A percentile compares a stretch with the other conserved stretches of the same genome.
phyloP scores from a whole-genome alignment of 2,329 filamentous ascomycete species.

The Exophiala sp. region DNA sequence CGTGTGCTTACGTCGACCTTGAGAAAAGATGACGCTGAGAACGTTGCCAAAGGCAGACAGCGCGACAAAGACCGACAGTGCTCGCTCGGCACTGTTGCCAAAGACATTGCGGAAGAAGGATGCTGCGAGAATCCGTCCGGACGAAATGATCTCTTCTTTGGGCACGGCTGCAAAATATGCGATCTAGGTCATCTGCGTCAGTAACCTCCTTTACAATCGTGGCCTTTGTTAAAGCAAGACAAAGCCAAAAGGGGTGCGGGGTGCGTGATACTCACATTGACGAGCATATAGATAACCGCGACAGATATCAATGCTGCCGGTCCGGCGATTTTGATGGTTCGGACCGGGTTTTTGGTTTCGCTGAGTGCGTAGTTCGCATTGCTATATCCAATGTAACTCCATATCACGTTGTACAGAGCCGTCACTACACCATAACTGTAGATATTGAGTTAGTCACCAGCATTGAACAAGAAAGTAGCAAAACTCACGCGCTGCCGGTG shows the following conservation, averaged over 20 bases:
- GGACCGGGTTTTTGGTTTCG: not conserved
- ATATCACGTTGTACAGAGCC: not conserved
- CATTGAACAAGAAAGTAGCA: constrained; percentile 29
- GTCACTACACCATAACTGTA: constrained; percentile 36
- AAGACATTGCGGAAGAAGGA: constrained; percentile 55
- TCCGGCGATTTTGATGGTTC: not conserved
- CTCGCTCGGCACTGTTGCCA: constrained; percentile 39
- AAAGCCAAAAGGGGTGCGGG: no score
- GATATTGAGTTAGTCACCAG: constrained; percentile 14
- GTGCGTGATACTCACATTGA: constrained; percentile 43
- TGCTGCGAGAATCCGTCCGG: constrained; percentile 51
- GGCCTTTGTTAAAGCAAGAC: no score
- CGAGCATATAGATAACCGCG: not conserved
- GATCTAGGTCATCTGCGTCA: not conserved
- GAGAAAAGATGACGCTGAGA: constrained; percentile 51
- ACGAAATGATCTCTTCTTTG: constrained; percentile 49
- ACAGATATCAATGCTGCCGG: not conserved
- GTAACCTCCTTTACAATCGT: no score
- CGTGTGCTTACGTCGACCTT: constrained; percentile 35
- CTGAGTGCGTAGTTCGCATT: constrained; percentile 1
- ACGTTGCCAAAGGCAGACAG: constrained; percentile 53
- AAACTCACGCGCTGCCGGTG: constrained; percentile 33
- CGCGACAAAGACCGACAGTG: constrained; percentile 45
- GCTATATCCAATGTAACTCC: not conserved
- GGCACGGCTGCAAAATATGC: constrained; percentile 30